Evolutionary conservation across 2,329 filamentous ascomycete species (phyloP).

Genomic region (Fusarium nematophilum): DNA sequence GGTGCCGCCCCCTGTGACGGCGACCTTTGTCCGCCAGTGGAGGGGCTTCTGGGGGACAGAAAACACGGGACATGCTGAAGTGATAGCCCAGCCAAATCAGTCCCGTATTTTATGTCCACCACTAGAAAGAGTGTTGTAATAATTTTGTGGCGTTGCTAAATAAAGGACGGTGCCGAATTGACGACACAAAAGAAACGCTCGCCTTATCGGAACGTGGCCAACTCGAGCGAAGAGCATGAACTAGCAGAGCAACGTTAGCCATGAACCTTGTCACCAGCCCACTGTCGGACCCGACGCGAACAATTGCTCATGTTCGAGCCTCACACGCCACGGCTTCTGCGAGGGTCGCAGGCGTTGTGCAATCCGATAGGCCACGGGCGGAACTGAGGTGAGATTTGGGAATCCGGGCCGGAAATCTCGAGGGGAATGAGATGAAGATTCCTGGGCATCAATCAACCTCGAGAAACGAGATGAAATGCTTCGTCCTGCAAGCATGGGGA

Average conservation of each 20-base stretch:
- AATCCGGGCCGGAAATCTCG: constrained; percentile 35
- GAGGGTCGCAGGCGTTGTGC: constrained; percentile 1
- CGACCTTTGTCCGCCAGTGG: not conserved
- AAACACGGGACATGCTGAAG: no score
- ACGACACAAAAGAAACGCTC: not conserved
- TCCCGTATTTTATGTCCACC: no score
- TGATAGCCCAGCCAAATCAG: no score
- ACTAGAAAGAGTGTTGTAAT: no score
- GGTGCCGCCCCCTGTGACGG: constrained; percentile 2
- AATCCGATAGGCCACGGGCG: constrained; percentile 8
- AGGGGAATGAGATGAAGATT: constrained; percentile 34
- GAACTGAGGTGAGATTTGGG: constrained; percentile 27
- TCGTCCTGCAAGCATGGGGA: constrained; percentile 14
- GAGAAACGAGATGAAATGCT: constrained; percentile 28
- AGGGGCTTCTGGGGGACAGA: not conserved
- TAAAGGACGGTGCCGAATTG: constrained; percentile 4
- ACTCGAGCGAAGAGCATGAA: constrained; percentile 2
- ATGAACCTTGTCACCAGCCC: not conserved
- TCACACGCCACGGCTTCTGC: not conserved
- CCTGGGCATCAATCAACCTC: constrained; percentile 15
- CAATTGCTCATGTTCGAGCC: constrained; percentile 11
- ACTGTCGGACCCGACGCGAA: not conserved
- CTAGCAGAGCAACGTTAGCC: not conserved
- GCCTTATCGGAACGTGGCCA: not conserved
- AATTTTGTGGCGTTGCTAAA: constrained; percentile 23